Conservation (phyloP, 768 basidiomycete species). For the Auricularia auricula-judae region DNA sequence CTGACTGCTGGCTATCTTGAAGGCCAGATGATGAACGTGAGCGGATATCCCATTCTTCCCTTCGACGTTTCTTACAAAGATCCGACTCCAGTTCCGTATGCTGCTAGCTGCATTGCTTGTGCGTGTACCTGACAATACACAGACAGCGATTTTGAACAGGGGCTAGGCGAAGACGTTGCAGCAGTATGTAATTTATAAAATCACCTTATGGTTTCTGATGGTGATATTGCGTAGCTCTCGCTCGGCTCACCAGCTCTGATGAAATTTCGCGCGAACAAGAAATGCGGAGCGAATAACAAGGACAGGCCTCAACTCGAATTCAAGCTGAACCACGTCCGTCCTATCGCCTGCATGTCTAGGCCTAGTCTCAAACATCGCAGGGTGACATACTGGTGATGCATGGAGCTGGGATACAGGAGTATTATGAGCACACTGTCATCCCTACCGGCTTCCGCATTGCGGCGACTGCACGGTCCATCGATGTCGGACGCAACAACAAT, state of each 20-base stretch:
- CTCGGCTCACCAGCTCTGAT: not conserved
- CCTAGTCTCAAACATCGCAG: not conserved
- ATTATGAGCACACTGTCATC: not conserved
- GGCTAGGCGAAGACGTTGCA: not conserved
- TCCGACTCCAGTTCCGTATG: not conserved
- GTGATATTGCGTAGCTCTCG: not conserved
- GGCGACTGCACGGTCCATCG: not conserved
- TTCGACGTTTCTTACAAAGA: not conserved
- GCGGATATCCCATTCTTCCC: not conserved
- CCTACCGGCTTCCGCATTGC: not conserved
- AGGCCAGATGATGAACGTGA: not conserved
- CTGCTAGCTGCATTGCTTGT: not conserved
- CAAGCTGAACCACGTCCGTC: not conserved
- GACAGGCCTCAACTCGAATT: not conserved
- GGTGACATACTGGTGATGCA: not conserved
- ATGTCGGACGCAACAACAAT: not conserved
- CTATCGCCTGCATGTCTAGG: not conserved
- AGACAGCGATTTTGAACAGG: not conserved
- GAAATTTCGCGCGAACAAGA: not conserved
- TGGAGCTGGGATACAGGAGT: not conserved
- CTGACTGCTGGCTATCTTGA: not conserved
- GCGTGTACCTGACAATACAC: not conserved
- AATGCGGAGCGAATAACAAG: not conserved
- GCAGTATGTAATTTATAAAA: not conserved
- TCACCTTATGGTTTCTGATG: not conserved